A percentile compares a stretch with the other conserved stretches of the same genome.
Conservation (phyloP, 495 filamentous ascomycete genomes). For the Beverwykella pulmonaria region DNA sequence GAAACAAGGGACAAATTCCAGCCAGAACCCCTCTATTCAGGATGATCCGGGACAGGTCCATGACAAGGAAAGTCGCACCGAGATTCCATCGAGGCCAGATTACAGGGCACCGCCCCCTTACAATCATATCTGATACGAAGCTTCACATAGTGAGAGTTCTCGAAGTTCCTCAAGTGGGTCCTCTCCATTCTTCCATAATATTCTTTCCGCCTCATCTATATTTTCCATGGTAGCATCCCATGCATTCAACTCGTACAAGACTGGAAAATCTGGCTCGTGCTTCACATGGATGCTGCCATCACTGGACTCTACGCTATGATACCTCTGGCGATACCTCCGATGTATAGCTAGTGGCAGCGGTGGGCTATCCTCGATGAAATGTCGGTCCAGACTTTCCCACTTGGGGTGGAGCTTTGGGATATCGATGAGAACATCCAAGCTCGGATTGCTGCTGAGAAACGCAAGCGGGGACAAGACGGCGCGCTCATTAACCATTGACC, state of each 20-base stretch:
- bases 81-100: too few species aligned
- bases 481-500: conserved; percentile 21
- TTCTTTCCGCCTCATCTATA: conserved; percentile 8
- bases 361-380: conserved; percentile 10
- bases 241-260: neutral
- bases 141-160: too few species aligned
- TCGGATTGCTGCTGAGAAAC: neutral
- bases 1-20: too few species aligned
- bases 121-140: too few species aligned
- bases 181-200: neutral
- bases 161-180: neutral
- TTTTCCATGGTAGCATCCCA: neutral
- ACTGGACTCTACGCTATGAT: conserved; percentile 4
- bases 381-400: conserved; percentile 3
- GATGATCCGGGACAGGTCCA: too few species aligned
- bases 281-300: neutral
- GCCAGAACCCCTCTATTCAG: too few species aligned
- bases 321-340: conserved; percentile 7
- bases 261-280: conserved; percentile 6
- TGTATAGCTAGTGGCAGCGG: conserved; percentile 8
- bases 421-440: conserved; percentile 6
- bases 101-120: too few species aligned
- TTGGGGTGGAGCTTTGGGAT: conserved; percentile 15
- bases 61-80: too few species aligned
- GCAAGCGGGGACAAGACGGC: conserved; percentile 20